Evolutionary conservation across 208 protist species (phyloP).

Genomic region (Lotmaria passim): DNA sequence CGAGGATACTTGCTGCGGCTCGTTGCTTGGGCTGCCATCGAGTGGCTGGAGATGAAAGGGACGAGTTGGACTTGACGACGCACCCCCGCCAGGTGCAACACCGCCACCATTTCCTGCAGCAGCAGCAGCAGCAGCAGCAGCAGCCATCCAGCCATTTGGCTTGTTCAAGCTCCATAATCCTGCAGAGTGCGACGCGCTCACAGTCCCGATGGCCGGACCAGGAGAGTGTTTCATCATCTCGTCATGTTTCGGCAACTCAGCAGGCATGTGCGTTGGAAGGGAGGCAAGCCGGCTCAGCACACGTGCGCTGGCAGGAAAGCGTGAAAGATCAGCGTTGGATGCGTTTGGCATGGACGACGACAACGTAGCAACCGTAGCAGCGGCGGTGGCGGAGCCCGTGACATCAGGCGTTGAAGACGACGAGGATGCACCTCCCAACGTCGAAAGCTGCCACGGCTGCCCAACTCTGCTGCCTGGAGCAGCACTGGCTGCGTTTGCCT

Average conservation of each 20-base stretch:
- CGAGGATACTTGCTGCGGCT: neutral
- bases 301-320: slow-evolving; percentile 5
- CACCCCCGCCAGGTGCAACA: neutral
- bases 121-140: neutral
- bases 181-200: neutral
- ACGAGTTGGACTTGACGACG: slow-evolving; percentile 5
- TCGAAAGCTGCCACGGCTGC: neutral
- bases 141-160: slow-evolving; percentile 4
- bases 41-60: slow-evolving; percentile 34
- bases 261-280: neutral
- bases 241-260: neutral
- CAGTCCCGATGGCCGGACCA: too few relatives aligned
- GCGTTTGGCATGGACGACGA: neutral
- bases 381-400: neutral
- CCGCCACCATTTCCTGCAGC: neutral
- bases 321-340: neutral
- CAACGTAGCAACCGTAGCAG: neutral
- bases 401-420: too few relatives aligned
- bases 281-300: slow-evolving; percentile 3
- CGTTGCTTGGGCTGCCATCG: neutral
- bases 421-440: too few relatives aligned
- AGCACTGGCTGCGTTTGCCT: neutral
- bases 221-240: neutral
- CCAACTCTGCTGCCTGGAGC: neutral
- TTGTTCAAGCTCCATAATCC: neutral